Evolutionary conservation across 257 asterid genomes (phyloP), one percentile per base, ranked within the genome.

Genomic region (Solanum raphanifolium): DNA sequence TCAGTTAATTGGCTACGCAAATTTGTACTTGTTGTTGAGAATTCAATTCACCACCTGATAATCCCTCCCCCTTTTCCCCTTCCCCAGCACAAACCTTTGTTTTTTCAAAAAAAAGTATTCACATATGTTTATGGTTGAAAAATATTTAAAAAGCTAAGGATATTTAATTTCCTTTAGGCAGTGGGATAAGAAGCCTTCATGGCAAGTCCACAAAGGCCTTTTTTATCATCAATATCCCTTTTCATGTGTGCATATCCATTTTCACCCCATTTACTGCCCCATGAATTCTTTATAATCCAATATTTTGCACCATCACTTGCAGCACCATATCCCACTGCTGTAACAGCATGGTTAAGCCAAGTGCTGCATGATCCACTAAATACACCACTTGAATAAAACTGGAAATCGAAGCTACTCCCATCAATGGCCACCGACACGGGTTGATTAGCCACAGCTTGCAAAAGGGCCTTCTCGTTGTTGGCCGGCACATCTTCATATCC

Each of bases 251-350:
- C 39, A 41, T 93, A 91, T 9, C 94, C 95, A 9, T 81, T 52
- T 20, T 93, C 93, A 6, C 94, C 94, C 94, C 93, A 92, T 3
- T 35, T 73, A 3, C 66, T 38, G 5, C 94, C 93, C 94, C 92
- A 91, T 0, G 93, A 92, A 32, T 92, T 92, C 88, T 90, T 90
- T 1, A 90, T 86, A 5, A 90, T 15, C 93, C 95, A 91, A 85
- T 91, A 91, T 18, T 90, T 88, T 7, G 88, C 73, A 5, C 92
- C 93, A 81, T 88, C 92, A 8, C 31, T 65, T 4, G 91, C 58
- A 3, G 88, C 84, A 2, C 93, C 95, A 41, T 89, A 91, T 11
- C 95, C 94, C 13, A 89, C 91, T 2, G 86, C 89, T 5, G 93
- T 72, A 16, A 90, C 92, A 3, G 89, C 95, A 13, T 93, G 95